These are phyloP conservation scores for Phytophthora constricta DNA, from an alignment of 352 stramenopile genomes.

Conservation along the genomic window DNA sequence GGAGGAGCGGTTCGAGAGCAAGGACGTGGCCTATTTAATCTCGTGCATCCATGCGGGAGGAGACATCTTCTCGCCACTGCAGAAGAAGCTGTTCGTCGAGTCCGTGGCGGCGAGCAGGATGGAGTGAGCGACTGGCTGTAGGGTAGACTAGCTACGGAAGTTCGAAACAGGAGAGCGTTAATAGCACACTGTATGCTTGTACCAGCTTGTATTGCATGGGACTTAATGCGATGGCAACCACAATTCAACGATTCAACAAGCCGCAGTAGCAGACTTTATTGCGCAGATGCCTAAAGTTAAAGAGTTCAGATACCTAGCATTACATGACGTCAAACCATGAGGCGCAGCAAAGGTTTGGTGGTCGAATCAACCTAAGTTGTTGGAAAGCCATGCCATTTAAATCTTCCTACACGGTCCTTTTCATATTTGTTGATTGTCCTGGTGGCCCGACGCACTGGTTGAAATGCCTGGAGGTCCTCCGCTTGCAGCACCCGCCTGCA, in stretches of 20 bases:
- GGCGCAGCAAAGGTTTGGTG: too few species aligned
- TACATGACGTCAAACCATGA: too few species aligned
- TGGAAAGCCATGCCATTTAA: too few species aligned
- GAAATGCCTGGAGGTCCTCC: not conserved
- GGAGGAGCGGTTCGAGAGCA: constrained; percentile 87
- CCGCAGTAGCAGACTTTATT: too few species aligned
- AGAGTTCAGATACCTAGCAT: too few species aligned
- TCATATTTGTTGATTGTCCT: too few species aligned
- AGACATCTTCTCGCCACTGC: constrained; percentile 82
- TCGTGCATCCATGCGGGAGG: constrained; percentile 82
- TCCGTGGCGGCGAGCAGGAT: constrained; percentile 37
- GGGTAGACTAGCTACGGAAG: not conserved
- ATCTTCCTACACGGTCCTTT: too few species aligned
- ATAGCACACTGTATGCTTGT: not conserved
- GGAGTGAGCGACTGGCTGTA: too few species aligned
- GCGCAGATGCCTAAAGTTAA: too few species aligned
- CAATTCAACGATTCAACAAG: too few species aligned
- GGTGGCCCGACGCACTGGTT: not conserved
- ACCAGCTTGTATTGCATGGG: constrained; percentile 2
- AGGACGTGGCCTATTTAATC: constrained; percentile 91
- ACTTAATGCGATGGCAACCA: too few species aligned
- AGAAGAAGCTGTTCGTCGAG: constrained; percentile 86
- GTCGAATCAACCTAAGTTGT: too few species aligned
- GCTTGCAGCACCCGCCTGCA: not conserved
- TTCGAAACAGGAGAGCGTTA: not conserved